These are phyloP conservation scores for Sphaerobolus stellatus DNA, from an alignment of 1,284 basidiomycete species.

Conservation along the genomic window DNA sequence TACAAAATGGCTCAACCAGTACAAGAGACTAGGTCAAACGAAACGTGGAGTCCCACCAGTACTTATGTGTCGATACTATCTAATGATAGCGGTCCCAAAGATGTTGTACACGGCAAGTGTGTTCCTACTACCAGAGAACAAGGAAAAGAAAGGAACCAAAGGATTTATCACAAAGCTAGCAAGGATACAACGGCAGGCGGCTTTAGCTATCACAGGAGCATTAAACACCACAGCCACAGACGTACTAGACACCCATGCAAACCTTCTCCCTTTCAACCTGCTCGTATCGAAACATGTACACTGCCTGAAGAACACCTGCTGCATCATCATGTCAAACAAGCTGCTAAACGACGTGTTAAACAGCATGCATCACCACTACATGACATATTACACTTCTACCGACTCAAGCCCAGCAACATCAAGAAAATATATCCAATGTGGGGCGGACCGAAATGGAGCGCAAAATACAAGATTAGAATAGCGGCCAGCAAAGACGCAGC, in stretches of 20 bases:
- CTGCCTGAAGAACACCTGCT: background rate
- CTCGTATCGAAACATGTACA: slow-evolving; percentile 24
- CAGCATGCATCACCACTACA: background rate
- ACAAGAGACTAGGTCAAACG: background rate
- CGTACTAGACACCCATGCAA: slow-evolving; percentile 3
- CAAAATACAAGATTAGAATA: background rate
- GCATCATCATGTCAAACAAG: background rate
- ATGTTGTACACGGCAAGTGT: background rate
- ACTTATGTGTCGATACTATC: background rate
- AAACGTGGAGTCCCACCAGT: background rate
- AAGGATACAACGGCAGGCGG: slow-evolving; percentile 4
- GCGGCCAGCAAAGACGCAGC: background rate
- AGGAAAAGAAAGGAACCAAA: slow-evolving; percentile 1
- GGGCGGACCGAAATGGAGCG: background rate
- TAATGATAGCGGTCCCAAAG: background rate
- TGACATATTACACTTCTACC: background rate
- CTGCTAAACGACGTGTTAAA: background rate
- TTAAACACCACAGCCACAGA: slow-evolving; percentile 2
- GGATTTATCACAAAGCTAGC: slow-evolving; percentile 4
- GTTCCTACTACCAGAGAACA: background rate
- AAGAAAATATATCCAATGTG: background rate
- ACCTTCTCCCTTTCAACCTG: slow-evolving; percentile 28
- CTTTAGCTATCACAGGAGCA: slow-evolving; percentile 4
- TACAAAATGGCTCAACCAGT: background rate
- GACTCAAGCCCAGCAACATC: background rate